Percentiles rank a stretch among this genome's conserved stretches.
Conservation (phyloP, 2,329 filamentous ascomycete species). For the Nannizziopsis barbatae region DNA sequence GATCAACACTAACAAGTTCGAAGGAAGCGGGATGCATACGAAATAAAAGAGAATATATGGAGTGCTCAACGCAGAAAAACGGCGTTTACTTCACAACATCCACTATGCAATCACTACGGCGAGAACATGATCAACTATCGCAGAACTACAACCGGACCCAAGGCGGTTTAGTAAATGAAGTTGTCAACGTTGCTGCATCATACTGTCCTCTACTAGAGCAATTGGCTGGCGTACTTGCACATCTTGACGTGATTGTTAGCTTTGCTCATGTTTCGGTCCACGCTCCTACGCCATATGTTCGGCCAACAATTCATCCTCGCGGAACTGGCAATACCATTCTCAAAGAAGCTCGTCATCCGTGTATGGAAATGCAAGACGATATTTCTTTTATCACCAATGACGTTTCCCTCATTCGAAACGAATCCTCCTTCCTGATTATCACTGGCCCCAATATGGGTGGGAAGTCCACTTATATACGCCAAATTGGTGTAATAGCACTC, state of each 20-base stretch:
- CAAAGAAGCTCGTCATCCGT: conserved; percentile 90
- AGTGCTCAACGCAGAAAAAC: conserved; percentile 97
- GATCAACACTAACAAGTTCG: conserved; percentile 1
- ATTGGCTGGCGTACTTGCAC: conserved; percentile 75
- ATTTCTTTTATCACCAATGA: conserved; percentile 98
- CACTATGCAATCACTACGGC: conserved; percentile 63
- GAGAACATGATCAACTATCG: conserved; percentile 87
- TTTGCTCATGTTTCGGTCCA: conserved; percentile 90
- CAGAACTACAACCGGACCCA: conserved; percentile 94
- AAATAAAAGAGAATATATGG: conserved; percentile 79
- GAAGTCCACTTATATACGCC: conserved; percentile 95
- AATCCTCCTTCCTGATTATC: conserved; percentile 87
- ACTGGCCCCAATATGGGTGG: conserved; percentile 99
- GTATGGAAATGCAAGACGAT: conserved; percentile 97
- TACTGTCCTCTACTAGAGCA: conserved; percentile 89
- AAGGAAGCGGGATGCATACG: conserved; percentile 80
- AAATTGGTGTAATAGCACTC: conserved; percentile 89
- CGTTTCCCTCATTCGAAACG: conserved; percentile 63
- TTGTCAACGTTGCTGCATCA: conserved; percentile 83
- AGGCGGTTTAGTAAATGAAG: conserved; percentile 78
- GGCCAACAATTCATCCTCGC: conserved; percentile 79
- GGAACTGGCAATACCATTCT: conserved; percentile 80
- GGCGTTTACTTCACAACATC: conserved; percentile 95
- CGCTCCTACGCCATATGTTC: conserved; percentile 80
- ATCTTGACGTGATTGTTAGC: conserved; percentile 88